A percentile compares a stretch with the other conserved stretches of the same genome.
These are phyloP conservation scores for Clathrus columnatus DNA, from an alignment of 768 basidiomycete species.

Conservation along the genomic window DNA sequence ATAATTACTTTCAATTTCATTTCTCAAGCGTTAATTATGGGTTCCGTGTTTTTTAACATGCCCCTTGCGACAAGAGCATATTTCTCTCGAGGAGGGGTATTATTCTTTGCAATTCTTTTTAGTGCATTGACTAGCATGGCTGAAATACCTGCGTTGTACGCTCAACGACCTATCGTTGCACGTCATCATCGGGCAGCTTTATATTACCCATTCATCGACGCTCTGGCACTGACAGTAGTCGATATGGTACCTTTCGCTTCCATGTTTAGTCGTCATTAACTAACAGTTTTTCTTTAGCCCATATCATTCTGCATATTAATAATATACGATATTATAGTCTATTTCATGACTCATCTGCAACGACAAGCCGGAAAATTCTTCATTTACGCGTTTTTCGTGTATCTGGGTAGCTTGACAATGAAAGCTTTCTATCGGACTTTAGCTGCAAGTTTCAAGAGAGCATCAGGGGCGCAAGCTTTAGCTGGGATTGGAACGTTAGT, in stretches of 20 bases:
- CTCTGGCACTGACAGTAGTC: constrained; percentile 49
- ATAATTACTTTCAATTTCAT: constrained; percentile 42
- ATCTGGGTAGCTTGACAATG: constrained; percentile 56
- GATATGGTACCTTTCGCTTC: constrained; percentile 28
- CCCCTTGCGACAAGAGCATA: constrained; percentile 48
- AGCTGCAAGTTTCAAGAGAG: constrained; percentile 48
- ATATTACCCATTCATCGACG: constrained; percentile 56
- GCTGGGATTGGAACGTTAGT: constrained; percentile 44
- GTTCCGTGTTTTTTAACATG: constrained; percentile 55
- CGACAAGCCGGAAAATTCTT: constrained; percentile 44
- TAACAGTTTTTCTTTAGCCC: constrained; percentile 22
- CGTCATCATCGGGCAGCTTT: constrained; percentile 52
- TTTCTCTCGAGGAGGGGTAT: constrained; percentile 69
- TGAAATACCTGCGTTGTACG: constrained; percentile 49
- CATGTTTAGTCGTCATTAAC: neutral
- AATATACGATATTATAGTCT: constrained; percentile 42
- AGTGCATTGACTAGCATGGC: constrained; percentile 52
- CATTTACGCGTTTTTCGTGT: constrained; percentile 48
- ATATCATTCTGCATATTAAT: constrained; percentile 40
- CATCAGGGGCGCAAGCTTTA: constrained; percentile 54
- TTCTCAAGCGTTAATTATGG: constrained; percentile 42
- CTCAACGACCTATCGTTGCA: constrained; percentile 50
- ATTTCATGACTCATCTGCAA: constrained; percentile 48
- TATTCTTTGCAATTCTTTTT: constrained; percentile 68
- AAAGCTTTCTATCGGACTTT: constrained; percentile 80